Base-by-base conservation (phyloP, 352 stramenopile species). In the Globisporangium nagaii region DNA sequence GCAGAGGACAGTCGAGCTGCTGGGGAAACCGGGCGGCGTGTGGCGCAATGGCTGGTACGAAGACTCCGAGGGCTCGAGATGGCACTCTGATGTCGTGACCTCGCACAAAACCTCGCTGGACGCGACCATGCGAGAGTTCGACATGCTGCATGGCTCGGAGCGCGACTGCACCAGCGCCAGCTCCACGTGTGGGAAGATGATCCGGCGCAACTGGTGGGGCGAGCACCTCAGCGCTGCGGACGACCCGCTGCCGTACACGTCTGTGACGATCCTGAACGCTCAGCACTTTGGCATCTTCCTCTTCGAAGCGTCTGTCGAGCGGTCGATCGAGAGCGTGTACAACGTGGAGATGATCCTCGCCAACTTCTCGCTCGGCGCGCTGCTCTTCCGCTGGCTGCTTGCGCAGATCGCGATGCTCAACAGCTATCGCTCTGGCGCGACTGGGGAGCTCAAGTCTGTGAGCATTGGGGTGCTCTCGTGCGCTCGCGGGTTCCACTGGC, bases 371-470 rank as follows among this genome's bases (percentile, higher is more conserved):
- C 22, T 77, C 4, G 59, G 39, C 0, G 10, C 65, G 19, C 27
- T 81, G 35, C 56, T 80, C 0, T 17, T 67, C 2, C 67, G 63
- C 0, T 84, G 73, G 73, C 60, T 71, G 19, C 34, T 63, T 13
- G 45, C 36, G 1, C 56, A 60, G 19, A 1, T 66, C 0, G 51
- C 55, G 20, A 36, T 71, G 9, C 19, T 42, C 1, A 37, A 48
- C 11, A 30, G 13, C 22, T 46, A 58, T 35, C 39, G 27, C 8
- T 40, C 42, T 3, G 11, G 7, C 30, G 25, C 10, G 9, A 3
- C 9, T 15, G 7, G 24, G 7, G 13, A 59, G 31, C 42, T 13
- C 19, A 10, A 53, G 22, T 50, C 28, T 1, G 43, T 50, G 0
- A 36, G 57, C 17, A 56, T 75, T n/a, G 60, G 66, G 1, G 53